These are phyloP conservation scores for Umbilicus rupestris DNA, from an alignment of 164 flowering plant species.

Conservation along the genomic window DNA sequence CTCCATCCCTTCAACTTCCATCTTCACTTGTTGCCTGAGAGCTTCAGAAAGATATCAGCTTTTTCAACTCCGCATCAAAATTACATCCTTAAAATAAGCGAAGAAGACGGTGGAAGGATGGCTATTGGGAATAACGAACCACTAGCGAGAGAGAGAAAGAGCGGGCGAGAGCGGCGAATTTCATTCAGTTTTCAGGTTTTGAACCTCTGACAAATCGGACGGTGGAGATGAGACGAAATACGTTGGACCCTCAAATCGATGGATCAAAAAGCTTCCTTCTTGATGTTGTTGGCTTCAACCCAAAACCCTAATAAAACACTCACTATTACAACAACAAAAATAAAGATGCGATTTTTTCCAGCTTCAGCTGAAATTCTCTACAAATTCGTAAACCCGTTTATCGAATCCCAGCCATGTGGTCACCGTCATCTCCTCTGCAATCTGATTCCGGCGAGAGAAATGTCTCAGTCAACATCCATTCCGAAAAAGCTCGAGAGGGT, in stretches of 20 bases:
- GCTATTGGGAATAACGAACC: too few species aligned
- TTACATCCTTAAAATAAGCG: not conserved
- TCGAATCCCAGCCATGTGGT: not conserved
- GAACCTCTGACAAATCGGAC: not conserved
- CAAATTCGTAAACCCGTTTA: not conserved
- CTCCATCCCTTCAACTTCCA: conserved; percentile 10
- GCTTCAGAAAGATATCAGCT: not conserved
- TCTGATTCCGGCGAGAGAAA: conserved; percentile 15
- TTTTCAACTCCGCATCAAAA: not conserved
- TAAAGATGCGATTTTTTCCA: conserved; percentile 2
- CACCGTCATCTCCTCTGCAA: not conserved
- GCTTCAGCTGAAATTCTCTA: not conserved
- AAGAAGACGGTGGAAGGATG: too few species aligned
- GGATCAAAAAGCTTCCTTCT: not conserved
- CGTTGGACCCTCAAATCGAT: not conserved
- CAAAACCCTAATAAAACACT: not conserved
- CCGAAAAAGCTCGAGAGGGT: conserved; percentile 64
- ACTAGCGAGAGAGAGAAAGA: not conserved
- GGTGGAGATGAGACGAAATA: not conserved
- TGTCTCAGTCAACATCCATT: conserved; percentile 68
- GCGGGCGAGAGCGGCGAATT: not conserved
- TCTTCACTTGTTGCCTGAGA: not conserved
- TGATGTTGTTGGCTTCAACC: not conserved
- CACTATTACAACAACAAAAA: not conserved
- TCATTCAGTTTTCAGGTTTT: not conserved